Evolutionary conservation across 805 yeast species (phyloP).

Genomic region (Lipomyces lipofer): DNA sequence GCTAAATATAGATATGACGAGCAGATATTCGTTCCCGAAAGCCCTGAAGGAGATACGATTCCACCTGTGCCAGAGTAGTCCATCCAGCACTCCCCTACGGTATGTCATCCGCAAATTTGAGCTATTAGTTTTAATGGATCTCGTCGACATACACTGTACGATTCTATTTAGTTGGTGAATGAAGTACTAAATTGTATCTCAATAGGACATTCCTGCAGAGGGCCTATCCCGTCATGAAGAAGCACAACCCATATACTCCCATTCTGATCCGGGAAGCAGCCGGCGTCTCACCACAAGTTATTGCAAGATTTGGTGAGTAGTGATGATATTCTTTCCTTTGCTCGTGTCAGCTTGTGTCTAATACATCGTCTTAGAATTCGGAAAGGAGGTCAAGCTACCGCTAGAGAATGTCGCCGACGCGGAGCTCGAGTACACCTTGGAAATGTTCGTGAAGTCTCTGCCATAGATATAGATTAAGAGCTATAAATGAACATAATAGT

Average conservation of each 20-base stretch:
- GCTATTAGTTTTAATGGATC: neutral
- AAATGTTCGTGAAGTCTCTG: conserved; percentile 26
- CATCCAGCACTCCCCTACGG: conserved; percentile 65
- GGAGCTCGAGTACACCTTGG: conserved; percentile 35
- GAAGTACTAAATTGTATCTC: neutral
- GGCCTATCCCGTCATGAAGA: conserved; percentile 65
- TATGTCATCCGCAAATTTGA: conserved; percentile 33
- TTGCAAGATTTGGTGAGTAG: conserved; percentile 61
- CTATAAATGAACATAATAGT: too few species aligned
- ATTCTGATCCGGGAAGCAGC: conserved; percentile 75
- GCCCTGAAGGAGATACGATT: conserved; percentile 72
- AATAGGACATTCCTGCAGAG: conserved; percentile 59
- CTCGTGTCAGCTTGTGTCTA: neutral
- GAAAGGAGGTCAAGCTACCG: conserved; percentile 48
- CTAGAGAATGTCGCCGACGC: conserved; percentile 41
- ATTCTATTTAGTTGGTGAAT: too few species aligned
- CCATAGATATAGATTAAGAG: neutral
- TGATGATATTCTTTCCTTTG: neutral
- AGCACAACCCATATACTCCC: conserved; percentile 65
- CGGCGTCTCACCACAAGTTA: conserved; percentile 71
- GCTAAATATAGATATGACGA: conserved; percentile 32
- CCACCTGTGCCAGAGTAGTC: conserved; percentile 78
- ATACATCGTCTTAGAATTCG: conserved; percentile 40
- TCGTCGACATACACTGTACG: neutral
- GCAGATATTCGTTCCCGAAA: conserved; percentile 44